A percentile compares a stretch with the other conserved stretches of the same genome.
These are phyloP conservation scores for Chaetomiaceae sp. DNA, from an alignment of 2,329 filamentous ascomycete genomes.

Conservation along the genomic window DNA sequence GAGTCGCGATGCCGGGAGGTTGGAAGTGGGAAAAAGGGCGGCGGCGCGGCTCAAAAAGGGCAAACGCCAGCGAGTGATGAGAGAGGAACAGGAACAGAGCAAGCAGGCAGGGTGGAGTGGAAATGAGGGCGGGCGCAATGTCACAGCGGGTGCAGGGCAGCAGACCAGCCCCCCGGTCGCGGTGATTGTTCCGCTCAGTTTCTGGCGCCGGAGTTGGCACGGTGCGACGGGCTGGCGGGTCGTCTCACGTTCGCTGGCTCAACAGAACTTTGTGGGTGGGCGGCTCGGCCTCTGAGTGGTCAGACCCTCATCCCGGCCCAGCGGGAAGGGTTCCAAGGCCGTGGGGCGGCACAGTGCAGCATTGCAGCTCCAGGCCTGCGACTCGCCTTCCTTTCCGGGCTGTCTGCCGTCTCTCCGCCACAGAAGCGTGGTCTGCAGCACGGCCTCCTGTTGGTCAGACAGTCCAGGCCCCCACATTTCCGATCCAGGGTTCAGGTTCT, in stretches of 20 bases:
- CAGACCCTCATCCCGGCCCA: conserved; percentile 18
- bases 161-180: background rate
- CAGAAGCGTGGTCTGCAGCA: conserved; percentile 1
- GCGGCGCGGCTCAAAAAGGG: background rate
- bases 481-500: conserved; percentile 25
- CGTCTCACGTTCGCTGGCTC: conserved; percentile 11
- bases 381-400: conserved; percentile 16
- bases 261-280: conserved; percentile 4
- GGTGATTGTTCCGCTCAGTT: conserved; percentile 12
- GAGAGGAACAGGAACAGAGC: conserved; percentile 5
- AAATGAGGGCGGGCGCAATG: conserved; percentile 26
- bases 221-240: conserved; percentile 5
- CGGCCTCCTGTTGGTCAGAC: conserved; percentile 18
- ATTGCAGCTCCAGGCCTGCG: background rate
- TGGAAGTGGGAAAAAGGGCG: background rate
- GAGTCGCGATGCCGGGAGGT: conserved; percentile 5
- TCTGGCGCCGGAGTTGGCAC: conserved; percentile 10
- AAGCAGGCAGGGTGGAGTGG: conserved; percentile 16
- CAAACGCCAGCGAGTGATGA: background rate
- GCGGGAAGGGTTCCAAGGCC: conserved; percentile 13
- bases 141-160: conserved; percentile 21
- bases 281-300: conserved; percentile 8
- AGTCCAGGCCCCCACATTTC: background rate
- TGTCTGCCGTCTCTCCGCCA: conserved; percentile 22
- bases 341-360: conserved; percentile 12